Evolutionary conservation across 1,284 basidiomycete genomes (phyloP).

Genomic region (Microbotryum lychnidis-dioicae): DNA sequence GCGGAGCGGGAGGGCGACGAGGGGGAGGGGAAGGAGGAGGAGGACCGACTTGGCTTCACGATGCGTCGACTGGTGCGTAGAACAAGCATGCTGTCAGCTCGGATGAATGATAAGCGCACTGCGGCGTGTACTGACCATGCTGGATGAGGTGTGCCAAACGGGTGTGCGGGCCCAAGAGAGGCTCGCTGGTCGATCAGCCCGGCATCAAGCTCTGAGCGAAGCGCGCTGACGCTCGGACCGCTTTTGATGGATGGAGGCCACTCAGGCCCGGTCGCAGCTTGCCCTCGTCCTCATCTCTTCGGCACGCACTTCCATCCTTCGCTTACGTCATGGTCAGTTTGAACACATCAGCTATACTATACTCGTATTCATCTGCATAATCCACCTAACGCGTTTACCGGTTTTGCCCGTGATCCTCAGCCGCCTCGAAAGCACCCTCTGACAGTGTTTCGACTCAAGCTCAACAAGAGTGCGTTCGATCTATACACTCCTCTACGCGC

Average conservation of each 20-base stretch:
- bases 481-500: not conserved
- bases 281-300: not conserved
- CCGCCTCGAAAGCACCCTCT: not conserved
- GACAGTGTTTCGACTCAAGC: slow-evolving; percentile 21
- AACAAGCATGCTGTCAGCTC: not conserved
- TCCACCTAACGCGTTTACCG: not conserved
- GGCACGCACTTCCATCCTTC: not conserved
- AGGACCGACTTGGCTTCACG: slow-evolving; percentile 25
- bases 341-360: slow-evolving; percentile 2
- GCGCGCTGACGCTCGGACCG: not conserved
- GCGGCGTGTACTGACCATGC: not conserved
- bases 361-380: not conserved
- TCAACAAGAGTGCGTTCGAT: slow-evolving; percentile 11
- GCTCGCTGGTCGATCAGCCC: not conserved
- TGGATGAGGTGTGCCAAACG: not conserved
- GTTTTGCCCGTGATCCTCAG: not conserved
- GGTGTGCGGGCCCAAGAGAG: not conserved
- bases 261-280: not conserved
- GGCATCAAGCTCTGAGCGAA: not conserved
- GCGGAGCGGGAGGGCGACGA: not conserved
- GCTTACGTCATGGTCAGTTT: too few species aligned
- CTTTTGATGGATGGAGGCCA: not conserved
- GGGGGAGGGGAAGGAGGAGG: not conserved
- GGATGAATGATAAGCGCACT: not conserved
- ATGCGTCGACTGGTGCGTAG: slow-evolving; percentile 18